Evolutionary conservation across 2,329 filamentous ascomycete genomes (phyloP).

Genomic region (Davidsoniella neocaledoniae): DNA sequence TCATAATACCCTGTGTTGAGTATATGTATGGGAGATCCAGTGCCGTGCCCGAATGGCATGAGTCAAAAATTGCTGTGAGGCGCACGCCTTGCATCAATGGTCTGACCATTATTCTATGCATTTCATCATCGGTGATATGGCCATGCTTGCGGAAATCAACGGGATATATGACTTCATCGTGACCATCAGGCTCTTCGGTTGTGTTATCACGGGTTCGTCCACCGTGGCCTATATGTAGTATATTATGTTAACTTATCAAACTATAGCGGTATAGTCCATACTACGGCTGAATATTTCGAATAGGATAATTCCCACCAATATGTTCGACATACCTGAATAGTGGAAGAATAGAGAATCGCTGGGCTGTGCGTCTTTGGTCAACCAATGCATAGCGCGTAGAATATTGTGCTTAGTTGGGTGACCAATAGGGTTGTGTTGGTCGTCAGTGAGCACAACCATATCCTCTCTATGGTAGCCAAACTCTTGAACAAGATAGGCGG

Average conservation of each 20-base stretch:
- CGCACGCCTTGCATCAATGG: slow-evolving; percentile 39
- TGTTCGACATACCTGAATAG: slow-evolving; percentile 57
- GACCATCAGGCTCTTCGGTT: slow-evolving; percentile 66
- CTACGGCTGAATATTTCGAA: neutral
- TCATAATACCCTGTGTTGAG: slow-evolving; percentile 50
- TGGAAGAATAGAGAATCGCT: slow-evolving; percentile 97
- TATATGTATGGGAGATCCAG: slow-evolving; percentile 53
- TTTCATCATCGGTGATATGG: slow-evolving; percentile 70
- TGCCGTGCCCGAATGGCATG: slow-evolving; percentile 50
- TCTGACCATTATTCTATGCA: slow-evolving; percentile 56
- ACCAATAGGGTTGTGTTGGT: slow-evolving; percentile 94
- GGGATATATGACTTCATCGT: slow-evolving; percentile 71
- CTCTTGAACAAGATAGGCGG: slow-evolving; percentile 68
- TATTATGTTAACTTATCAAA: slow-evolving; percentile 7
- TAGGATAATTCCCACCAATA: too few species aligned
- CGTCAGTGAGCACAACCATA: slow-evolving; percentile 92
- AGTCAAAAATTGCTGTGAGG: slow-evolving; percentile 47
- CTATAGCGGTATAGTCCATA: neutral
- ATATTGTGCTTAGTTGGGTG: slow-evolving; percentile 95
- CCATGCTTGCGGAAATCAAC: slow-evolving; percentile 67
- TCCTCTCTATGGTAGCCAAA: slow-evolving; percentile 90
- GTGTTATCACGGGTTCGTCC: slow-evolving; percentile 68
- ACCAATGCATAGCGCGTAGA: slow-evolving; percentile 89
- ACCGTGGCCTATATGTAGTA: slow-evolving; percentile 42
- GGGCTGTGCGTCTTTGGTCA: slow-evolving; percentile 80